Percentiles rank a stretch among this genome's conserved stretches.
Evolutionary conservation across 1,284 basidiomycete genomes (phyloP).

Genomic region (Kalmanozyma brasiliensis): DNA sequence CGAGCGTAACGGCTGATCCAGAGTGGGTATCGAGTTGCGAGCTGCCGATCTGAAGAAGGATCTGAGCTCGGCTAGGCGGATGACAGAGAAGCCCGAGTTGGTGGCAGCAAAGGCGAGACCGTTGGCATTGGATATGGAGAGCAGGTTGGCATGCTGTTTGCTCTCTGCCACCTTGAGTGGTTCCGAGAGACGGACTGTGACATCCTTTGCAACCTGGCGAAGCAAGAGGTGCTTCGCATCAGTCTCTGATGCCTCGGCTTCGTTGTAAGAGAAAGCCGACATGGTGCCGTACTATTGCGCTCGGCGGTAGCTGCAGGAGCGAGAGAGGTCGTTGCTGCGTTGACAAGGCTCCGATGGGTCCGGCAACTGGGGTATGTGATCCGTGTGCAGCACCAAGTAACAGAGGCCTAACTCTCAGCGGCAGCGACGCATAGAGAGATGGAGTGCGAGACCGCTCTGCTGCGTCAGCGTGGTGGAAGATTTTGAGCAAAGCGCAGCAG

Average conservation of each 20-base stretch:
- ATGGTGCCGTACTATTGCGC: not conserved
- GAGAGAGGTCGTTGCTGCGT: no score
- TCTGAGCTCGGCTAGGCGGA: slow-evolving; percentile 61
- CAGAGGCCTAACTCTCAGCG: slow-evolving; percentile 1
- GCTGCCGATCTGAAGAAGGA: slow-evolving; percentile 40
- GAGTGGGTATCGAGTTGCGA: slow-evolving; percentile 35
- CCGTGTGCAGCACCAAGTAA: not conserved
- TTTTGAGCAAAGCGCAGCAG: not conserved
- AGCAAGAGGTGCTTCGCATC: slow-evolving; percentile 70
- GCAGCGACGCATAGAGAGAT: slow-evolving; percentile 11
- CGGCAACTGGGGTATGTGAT: not conserved
- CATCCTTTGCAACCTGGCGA: slow-evolving; percentile 60
- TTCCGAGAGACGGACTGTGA: slow-evolving; percentile 60
- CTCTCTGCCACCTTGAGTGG: slow-evolving; percentile 46
- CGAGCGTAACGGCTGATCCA: slow-evolving; percentile 23
- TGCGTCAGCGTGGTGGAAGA: not conserved
- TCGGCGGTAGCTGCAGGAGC: not conserved
- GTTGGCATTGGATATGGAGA: slow-evolving; percentile 68
- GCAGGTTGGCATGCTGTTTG: slow-evolving; percentile 59
- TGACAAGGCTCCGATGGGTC: not conserved
- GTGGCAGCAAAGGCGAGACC: slow-evolving; percentile 69
- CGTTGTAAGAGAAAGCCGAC: slow-evolving; percentile 14
- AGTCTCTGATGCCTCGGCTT: slow-evolving; percentile 27
- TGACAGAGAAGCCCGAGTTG: slow-evolving; percentile 63
- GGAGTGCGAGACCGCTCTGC: slow-evolving; percentile 2